Base-by-base conservation (phyloP, 495 filamentous ascomycete species). In the Penicillium subrubescens region DNA sequence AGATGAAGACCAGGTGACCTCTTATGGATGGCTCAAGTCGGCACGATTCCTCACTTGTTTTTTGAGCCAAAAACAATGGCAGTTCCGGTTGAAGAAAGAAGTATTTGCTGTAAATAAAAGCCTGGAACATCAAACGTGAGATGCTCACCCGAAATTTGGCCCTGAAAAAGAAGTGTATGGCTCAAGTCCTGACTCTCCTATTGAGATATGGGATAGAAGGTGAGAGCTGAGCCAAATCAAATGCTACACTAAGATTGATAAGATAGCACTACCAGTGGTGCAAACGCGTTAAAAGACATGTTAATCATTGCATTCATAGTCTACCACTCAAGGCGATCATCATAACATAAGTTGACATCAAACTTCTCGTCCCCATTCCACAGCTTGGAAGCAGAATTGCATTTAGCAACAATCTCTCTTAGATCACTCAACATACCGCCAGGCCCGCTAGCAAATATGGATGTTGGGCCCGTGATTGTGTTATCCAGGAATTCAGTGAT, bases 391-490 rank as follows among this genome's bases (percentile, higher is more conserved):
- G 75, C 80, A 31, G 79, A 77, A 71, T 88, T 88, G 35, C 72
- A 78, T 52, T 59, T 61, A 0, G 87, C 86, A 19, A 90, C 86
- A 0, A 83, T 80, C 41, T 57, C 63, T 35, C 88, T 75, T 55
- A 90, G 62, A 53, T 86, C 84, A 3, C 75, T 77, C 4, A 87
- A 81, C 83, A 90, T 86, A 2, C 75, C 79, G n/a, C 78, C 75
- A 21, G 89, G 88, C 19, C 88, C 88, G 65, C 86, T 89, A 0
- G 80, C 87, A 67, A 89, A 76, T 0, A 91, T 85, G 12, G 79
- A 71, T 1, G 84, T 86, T 8, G 81, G 77, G 0, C 86, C 86
- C 3, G 48, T 39, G 0, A 70, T 60, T 0, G 74, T 74, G 34
- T 67, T 67, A 0, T 59, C 43, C 12, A 79, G 51, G 59, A 83